A percentile compares a stretch with the other conserved stretches of the same genome.
These are phyloP conservation scores for Blechomonas ayalai DNA, from an alignment of 208 protist genomes.

Conservation along the genomic window DNA sequence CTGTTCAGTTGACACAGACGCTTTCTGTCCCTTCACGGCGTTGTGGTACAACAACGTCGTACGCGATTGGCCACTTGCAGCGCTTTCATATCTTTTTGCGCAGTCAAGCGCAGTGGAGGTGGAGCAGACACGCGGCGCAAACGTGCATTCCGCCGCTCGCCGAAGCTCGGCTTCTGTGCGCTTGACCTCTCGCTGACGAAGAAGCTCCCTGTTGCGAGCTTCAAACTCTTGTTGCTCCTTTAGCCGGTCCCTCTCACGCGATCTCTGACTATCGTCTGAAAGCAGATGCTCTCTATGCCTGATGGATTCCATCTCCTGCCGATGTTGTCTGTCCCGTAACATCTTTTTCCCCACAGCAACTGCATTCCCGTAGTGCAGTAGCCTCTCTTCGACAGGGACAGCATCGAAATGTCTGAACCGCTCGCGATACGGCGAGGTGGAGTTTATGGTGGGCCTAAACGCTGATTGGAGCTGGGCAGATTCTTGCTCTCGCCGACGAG, in stretches of 20 bases:
- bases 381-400: conserved; percentile 63
- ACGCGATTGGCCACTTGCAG: conserved; percentile 14
- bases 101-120: conserved; percentile 53
- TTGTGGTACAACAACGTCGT: conserved; percentile 33
- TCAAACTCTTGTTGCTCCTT: conserved; percentile 26
- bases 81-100: not conserved
- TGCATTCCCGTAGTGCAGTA: conserved; percentile 65
- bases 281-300: too few relatives aligned
- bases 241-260: conserved; percentile 7
- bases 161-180: conserved; percentile 13
- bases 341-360: conserved; percentile 23
- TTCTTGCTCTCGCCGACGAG: conserved; percentile 6
- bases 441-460: conserved; percentile 62
- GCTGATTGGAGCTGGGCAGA: conserved; percentile 23
- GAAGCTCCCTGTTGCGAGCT: conserved; percentile 22
- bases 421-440: conserved; percentile 5
- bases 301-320: conserved; percentile 9
- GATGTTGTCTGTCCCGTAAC: conserved; percentile 19
- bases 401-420: conserved; percentile 7
- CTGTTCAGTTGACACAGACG: conserved; percentile 3
- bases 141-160: conserved; percentile 18
- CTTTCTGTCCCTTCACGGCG: conserved; percentile 14
- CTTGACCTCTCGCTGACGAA: conserved; percentile 28
- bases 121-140: conserved; percentile 51
- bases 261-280: too few relatives aligned